Base-by-base conservation (phyloP, 2,329 filamentous ascomycete species). In the Teratosphaeria gauchensis region DNA sequence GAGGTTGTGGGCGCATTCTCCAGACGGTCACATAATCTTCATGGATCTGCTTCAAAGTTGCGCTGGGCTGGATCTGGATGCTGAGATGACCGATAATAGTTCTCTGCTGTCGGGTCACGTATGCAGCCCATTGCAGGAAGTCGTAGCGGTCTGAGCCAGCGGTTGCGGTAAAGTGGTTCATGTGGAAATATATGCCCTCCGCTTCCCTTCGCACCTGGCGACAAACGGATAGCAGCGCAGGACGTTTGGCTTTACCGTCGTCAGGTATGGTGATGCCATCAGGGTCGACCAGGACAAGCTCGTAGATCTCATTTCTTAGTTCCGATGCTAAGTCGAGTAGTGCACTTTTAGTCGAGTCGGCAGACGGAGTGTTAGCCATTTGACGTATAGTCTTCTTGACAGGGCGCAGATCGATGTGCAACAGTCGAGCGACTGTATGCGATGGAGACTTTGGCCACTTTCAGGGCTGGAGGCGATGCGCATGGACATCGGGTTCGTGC, bases 241-340 rank as follows among this genome's bases (percentile, higher is more conserved):
- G 54, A 5, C 14, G 33, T 4, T n/a, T 24, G 54, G 51, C 8
- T 28, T 31, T 56, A 19, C 54, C 54, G 3, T 12, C 6, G 19
- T 24, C 46, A 14, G 38, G 54, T 4, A 56, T 56, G n/a, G 24
- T 32, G 8, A 56, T 28, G n/a, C 24, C 7, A 2, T 56, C 35
- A 4, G 19, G 14, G 6, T 46, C 33, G n/a, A 51, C 38, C 9
- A 56, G n/a, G 4, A n/a, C 56, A 9, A 32, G 32, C 12, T 38
- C 42, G 4, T 54, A 54, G 19, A 53, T 57, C 48, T 16, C 35
- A 51, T 57, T 57, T 31, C 56, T 51, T 48, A 53, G 21, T 33
- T 55, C 42, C 33, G 55, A 38, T 53, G 58, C 14, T 19, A 56
- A 8, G 6, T 6, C 21, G 12, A 24, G 38, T 9, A 56, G 19